Conservation (phyloP, 176 grass and related monocot genomes). For the Microstegium vimineum region DNA sequence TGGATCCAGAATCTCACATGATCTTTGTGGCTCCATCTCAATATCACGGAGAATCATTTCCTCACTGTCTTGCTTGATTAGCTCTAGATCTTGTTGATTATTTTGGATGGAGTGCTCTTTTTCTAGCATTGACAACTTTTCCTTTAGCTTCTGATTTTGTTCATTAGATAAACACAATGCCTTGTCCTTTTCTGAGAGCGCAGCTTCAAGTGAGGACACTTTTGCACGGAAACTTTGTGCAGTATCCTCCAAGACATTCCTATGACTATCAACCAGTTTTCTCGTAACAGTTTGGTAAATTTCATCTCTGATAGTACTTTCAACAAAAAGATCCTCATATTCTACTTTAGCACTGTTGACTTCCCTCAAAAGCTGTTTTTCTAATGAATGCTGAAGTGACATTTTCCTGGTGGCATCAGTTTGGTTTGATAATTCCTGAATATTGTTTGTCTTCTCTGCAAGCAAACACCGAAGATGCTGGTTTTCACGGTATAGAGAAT, state of each 20-base stretch:
- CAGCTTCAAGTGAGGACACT: slow-evolving; percentile 47
- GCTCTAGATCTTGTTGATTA: slow-evolving; percentile 30
- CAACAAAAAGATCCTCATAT: slow-evolving; percentile 52
- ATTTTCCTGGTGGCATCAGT: slow-evolving; percentile 51
- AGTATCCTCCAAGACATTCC: slow-evolving; percentile 36
- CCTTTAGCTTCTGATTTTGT: slow-evolving; percentile 71
- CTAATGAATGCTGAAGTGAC: slow-evolving; percentile 38
- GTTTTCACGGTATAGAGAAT: slow-evolving; percentile 69
- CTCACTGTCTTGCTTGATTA: slow-evolving; percentile 38
- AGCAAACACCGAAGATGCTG: slow-evolving; percentile 56
- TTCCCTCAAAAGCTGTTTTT: slow-evolving; percentile 50
- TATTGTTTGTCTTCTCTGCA: slow-evolving; percentile 67
- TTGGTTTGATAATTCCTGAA: slow-evolving; percentile 55
- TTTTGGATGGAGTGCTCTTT: slow-evolving; percentile 19
- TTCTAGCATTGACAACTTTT: slow-evolving; percentile 41
- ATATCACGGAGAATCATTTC: slow-evolving; percentile 62
- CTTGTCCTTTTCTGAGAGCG: slow-evolving; percentile 57
- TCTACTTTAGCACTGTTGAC: slow-evolving; percentile 42
- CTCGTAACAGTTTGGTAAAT: slow-evolving; percentile 51
- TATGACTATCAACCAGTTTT: slow-evolving; percentile 45
- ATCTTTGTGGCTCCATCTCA: slow-evolving; percentile 53
- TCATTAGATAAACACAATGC: slow-evolving; percentile 45
- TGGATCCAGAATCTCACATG: slow-evolving; percentile 33
- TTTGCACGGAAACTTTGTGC: slow-evolving; percentile 38
- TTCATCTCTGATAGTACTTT: slow-evolving; percentile 77